Evolutionary conservation across 345 rosid genomes (phyloP).

Genomic region (Eucalyptus grandis): DNA sequence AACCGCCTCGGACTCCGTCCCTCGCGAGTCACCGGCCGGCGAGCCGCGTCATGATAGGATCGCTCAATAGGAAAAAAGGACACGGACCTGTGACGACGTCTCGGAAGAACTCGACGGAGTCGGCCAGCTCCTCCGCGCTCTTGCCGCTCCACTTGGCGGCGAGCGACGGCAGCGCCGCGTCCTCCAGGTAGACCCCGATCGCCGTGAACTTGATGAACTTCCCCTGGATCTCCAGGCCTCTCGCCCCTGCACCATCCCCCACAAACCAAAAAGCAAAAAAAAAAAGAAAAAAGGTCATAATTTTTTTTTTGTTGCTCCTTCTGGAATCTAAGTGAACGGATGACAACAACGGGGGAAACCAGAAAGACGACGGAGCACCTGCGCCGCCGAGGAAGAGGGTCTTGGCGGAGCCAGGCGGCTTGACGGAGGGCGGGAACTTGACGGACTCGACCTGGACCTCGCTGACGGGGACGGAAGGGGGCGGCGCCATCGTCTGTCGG

Average conservation of each 20-base stretch:
- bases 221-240: slow-evolving; percentile 71
- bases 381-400: slow-evolving; percentile 80
- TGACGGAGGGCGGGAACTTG: slow-evolving; percentile 39
- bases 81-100: slow-evolving; percentile 66
- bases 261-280: background rate
- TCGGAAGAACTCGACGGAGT: slow-evolving; percentile 61
- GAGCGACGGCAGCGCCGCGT: slow-evolving; percentile 33
- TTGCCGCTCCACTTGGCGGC: slow-evolving; percentile 68
- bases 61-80: background rate
- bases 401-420: slow-evolving; percentile 56
- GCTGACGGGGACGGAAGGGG: background rate
- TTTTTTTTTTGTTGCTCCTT: background rate
- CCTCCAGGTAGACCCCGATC: slow-evolving; percentile 70
- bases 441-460: slow-evolving; percentile 24
- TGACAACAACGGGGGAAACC: background rate
- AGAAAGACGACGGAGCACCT: slow-evolving; percentile 8
- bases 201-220: slow-evolving; percentile 67
- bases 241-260: slow-evolving; percentile 40
- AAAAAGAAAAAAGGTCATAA: background rate
- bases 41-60: background rate
- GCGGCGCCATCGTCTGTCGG: background rate
- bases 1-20: background rate
- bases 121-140: slow-evolving; percentile 31
- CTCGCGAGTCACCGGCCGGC: background rate
- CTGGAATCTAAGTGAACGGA: background rate